Evolutionary conservation across 306 rosid species (phyloP).

Genomic region (Leucaena leucocephala): DNA sequence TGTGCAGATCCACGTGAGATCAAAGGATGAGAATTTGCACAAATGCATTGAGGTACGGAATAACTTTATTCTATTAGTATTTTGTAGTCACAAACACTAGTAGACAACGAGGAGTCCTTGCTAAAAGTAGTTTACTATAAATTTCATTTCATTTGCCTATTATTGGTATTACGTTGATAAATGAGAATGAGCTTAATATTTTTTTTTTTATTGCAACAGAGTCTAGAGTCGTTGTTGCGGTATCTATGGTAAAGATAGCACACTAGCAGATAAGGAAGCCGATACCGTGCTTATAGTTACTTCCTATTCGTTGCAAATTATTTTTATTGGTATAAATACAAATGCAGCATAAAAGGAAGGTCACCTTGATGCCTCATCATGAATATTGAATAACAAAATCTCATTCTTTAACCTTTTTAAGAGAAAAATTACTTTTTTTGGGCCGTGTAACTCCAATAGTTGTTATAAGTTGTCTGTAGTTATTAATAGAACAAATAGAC

Average conservation of each 20-base stretch:
- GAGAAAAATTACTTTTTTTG: conserved; percentile 31
- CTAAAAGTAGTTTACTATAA: neutral
- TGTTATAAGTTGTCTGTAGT: conserved; percentile 27
- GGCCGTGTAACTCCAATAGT: conserved; percentile 36
- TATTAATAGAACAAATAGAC: conserved; percentile 7
- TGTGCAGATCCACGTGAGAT: conserved; percentile 90
- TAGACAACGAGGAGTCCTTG: neutral
- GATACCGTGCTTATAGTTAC: conserved; percentile 26
- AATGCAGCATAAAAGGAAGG: conserved; percentile 27
- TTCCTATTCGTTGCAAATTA: conserved; percentile 28
- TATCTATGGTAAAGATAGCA: conserved; percentile 51
- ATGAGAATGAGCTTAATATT: conserved; percentile 38
- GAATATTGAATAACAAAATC: conserved; percentile 17
- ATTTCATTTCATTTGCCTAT: neutral
- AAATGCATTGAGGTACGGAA: conserved; percentile 78
- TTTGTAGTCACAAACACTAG: conserved; percentile 1
- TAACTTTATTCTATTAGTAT: neutral
- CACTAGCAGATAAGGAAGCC: conserved; percentile 28
- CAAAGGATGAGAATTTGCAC: conserved; percentile 66
- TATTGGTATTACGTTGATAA: neutral
- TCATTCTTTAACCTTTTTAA: conserved; percentile 29
- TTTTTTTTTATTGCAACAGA: conserved; percentile 53
- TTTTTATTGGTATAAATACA: conserved; percentile 38
- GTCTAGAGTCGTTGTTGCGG: conserved; percentile 76
- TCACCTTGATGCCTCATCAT: conserved; percentile 37